These are phyloP conservation scores for Globisporangium paroecandrum DNA, from an alignment of 352 stramenopile species.

Conservation along the genomic window DNA sequence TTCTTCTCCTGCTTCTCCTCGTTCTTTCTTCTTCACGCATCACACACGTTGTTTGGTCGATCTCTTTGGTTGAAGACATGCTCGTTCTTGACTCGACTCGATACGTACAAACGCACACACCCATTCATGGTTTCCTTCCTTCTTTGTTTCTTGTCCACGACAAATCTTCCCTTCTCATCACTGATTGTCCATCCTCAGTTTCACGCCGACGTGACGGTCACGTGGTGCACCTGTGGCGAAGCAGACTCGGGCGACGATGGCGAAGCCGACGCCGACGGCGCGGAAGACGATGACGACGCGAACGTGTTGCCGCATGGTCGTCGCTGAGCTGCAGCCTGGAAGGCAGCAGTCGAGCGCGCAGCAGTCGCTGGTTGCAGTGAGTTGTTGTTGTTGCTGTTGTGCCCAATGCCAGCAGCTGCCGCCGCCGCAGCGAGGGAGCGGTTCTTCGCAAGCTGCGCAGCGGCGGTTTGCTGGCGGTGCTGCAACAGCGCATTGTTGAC, in stretches of 20 bases:
- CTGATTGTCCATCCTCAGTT: background rate
- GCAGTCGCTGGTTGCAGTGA: conserved; percentile 8
- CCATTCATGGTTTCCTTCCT: background rate
- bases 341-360: conserved; percentile 24
- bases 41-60: background rate
- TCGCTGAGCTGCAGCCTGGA: conserved; percentile 27
- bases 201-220: conserved; percentile 70
- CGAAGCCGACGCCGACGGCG: conserved; percentile 34
- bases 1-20: background rate
- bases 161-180: background rate
- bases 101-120: background rate
- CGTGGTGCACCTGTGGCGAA: conserved; percentile 55
- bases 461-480: conserved; percentile 15
- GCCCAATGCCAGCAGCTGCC: conserved; percentile 4
- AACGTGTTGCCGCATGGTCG: conserved; percentile 51
- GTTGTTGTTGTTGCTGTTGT: conserved; percentile 2
- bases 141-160: background rate
- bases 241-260: conserved; percentile 44
- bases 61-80: background rate
- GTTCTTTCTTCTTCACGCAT: conserved; percentile 1
- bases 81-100: background rate
- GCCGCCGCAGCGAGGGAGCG: conserved; percentile 9
- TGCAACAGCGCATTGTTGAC: conserved; percentile 12
- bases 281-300: conserved; percentile 40
- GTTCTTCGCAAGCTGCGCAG: conserved; percentile 15